Conservation (phyloP, 768 basidiomycete species). For the Auricularia sp. region DNA sequence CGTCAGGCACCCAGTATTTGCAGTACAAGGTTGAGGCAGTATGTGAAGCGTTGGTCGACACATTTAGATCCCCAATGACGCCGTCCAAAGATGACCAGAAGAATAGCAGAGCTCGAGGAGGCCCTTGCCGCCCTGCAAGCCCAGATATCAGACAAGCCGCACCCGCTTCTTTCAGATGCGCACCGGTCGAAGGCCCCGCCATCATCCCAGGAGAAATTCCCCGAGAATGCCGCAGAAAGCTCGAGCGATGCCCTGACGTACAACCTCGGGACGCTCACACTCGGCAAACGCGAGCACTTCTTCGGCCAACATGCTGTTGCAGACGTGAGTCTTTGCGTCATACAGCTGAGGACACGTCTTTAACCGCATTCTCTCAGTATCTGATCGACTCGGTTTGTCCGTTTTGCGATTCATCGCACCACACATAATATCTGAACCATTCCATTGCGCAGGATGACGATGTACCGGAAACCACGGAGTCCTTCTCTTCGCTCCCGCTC, state of each 20-base stretch:
- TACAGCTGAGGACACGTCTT: too few species aligned
- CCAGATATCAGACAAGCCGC: slow-evolving; percentile 34
- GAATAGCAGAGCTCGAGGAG: slow-evolving; percentile 61
- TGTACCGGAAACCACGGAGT: background rate
- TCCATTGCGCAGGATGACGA: background rate
- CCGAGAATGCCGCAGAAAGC: background rate
- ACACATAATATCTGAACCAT: background rate
- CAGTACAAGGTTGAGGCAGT: slow-evolving; percentile 31
- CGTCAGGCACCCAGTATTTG: too few species aligned
- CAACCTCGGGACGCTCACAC: background rate
- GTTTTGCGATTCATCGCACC: background rate
- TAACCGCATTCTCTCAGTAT: background rate
- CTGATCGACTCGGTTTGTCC: slow-evolving; percentile 1
- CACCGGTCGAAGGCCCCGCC: background rate
- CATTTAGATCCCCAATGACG: too few species aligned
- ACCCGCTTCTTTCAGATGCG: slow-evolving; percentile 37
- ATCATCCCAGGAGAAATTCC: background rate
- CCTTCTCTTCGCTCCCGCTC: background rate
- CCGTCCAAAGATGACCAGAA: slow-evolving; percentile 43
- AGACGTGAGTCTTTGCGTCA: background rate
- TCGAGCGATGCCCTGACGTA: background rate
- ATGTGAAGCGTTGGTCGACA: background rate
- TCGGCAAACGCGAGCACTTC: background rate
- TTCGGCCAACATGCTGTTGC: background rate
- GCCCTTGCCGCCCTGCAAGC: slow-evolving; percentile 47